phyloP scores from a whole-genome alignment of 73 alveolate genomes.

The Urostyla sp. region DNA sequence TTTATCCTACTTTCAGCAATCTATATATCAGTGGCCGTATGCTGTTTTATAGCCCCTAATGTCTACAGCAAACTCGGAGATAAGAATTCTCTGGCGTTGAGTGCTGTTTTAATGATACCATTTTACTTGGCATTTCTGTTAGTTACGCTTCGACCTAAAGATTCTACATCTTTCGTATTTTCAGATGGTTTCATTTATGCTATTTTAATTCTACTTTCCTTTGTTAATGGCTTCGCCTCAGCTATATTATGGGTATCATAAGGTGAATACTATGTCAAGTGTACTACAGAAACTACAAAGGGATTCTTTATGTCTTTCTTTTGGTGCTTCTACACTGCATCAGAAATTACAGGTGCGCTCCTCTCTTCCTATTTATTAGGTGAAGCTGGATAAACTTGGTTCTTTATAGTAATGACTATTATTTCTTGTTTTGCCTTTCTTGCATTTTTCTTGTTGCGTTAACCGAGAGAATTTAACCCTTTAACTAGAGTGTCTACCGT shows the following conservation, averaged over 20 bases:
- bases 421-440: not conserved
- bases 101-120: not conserved
- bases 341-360: slow-evolving; percentile 7
- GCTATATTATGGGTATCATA: slow-evolving; percentile 17
- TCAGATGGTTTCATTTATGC: slow-evolving; percentile 11
- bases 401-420: not conserved
- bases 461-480: not conserved
- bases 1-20: no score
- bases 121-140: slow-evolving; percentile 17
- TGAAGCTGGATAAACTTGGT: not conserved
- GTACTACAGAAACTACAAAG: slow-evolving; percentile 50
- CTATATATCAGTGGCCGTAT: no score
- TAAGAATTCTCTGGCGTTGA: slow-evolving; percentile 5
- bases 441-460: not conserved
- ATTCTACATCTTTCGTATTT: not conserved
- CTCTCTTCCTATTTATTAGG: slow-evolving; percentile 19
- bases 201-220: not conserved
- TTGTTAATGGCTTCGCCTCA: slow-evolving; percentile 35
- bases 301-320: not conserved
- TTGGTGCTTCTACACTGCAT: slow-evolving; percentile 13
- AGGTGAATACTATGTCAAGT: slow-evolving; percentile 17
- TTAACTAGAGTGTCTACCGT: not conserved
- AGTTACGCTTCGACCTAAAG: not conserved
- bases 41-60: slow-evolving; percentile 30
- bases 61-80: slow-evolving; percentile 6